Conservation (phyloP, 2,329 filamentous ascomycete genomes). For the Chaetomium strumarium region DNA sequence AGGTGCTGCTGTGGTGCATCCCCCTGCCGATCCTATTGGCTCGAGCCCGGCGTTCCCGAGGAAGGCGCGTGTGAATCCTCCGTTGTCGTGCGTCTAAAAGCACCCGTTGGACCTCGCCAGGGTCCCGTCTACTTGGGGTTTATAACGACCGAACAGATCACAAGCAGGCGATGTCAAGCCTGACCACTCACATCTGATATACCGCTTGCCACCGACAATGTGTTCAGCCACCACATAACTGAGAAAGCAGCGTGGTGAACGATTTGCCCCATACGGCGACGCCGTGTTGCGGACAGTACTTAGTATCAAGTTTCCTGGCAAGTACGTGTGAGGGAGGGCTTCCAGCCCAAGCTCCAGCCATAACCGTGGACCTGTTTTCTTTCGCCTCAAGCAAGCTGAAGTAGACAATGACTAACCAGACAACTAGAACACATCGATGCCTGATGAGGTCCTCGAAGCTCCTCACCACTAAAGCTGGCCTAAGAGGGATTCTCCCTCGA, state of each 20-base stretch:
- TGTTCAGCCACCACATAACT: background rate
- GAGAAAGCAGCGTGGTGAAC: background rate
- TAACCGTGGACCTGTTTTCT: background rate
- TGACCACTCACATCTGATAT: constrained; percentile 10
- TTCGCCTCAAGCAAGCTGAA: background rate
- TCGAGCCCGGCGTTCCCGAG: constrained; percentile 3
- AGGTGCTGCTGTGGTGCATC: constrained; percentile 8
- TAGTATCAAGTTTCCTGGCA: constrained; percentile 8
- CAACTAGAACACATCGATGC: background rate
- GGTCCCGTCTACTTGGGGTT: constrained; percentile 3
- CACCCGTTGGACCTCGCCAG: background rate
- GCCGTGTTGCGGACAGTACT: background rate
- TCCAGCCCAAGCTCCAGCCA: background rate
- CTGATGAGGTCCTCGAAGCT: background rate
- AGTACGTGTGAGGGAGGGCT: background rate
- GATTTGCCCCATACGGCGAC: constrained; percentile 4
- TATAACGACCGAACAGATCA: background rate
- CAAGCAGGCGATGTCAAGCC: background rate
- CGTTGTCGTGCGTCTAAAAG: background rate
- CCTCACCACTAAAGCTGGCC: background rate
- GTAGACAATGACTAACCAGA: background rate
- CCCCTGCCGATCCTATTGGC: constrained; percentile 17
- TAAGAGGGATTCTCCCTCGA: background rate
- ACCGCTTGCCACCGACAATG: constrained; percentile 9
- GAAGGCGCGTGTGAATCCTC: constrained; percentile 13